Base-by-base conservation (phyloP, 768 basidiomycete species). In the Termitomyces heimii region DNA sequence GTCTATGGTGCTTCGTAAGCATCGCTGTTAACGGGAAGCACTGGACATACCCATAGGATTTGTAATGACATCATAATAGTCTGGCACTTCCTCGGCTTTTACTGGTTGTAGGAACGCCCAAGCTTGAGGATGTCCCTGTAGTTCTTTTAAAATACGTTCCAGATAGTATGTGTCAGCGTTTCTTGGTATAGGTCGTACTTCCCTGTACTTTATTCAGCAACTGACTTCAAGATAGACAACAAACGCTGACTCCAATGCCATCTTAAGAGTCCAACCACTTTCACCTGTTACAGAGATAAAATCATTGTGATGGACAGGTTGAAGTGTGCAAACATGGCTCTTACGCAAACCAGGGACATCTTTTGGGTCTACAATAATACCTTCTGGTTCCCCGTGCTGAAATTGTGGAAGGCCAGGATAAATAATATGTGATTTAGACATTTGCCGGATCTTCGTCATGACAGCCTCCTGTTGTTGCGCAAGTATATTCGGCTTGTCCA, bases 101-200 rank as follows among this genome's bases (percentile, higher is more conserved):
- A 98, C 95, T 3, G 97, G 94, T 53, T 78, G 69, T 31, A 77
- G 73, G 73, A 98, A 99, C 6, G 97, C 84, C 95, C 97, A 99
- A 1, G 90, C 83, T 40, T 82, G 80, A 9, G 87, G 79, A 66
- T 94, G 88, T 29, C 77, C 81, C 68, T 89, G 84, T 54, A 98
- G 71, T 51, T 93, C 91, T 37, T 82, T 82, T 32, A 98, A 75
- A 9, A 94, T 78, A 43, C 85, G 84, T 65, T 89, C 83, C 82
- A 98, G 89, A 54, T 77, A 79, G 62, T 75, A 77, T 28, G 83
- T 79, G 57, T 88, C 82, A 60, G 85, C 68, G 71, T 82, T 76
- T 70, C 75, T 69, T 24, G 73, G 67, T 13, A 65, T 63, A 16
- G 71, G 68, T 34, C 74, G 73, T n/a, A 68, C 66, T 49, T 68